Percentiles rank a stretch among this genome's conserved stretches.
phyloP scores from a whole-genome alignment of 768 basidiomycete species.

The Lactarius vividus region DNA sequence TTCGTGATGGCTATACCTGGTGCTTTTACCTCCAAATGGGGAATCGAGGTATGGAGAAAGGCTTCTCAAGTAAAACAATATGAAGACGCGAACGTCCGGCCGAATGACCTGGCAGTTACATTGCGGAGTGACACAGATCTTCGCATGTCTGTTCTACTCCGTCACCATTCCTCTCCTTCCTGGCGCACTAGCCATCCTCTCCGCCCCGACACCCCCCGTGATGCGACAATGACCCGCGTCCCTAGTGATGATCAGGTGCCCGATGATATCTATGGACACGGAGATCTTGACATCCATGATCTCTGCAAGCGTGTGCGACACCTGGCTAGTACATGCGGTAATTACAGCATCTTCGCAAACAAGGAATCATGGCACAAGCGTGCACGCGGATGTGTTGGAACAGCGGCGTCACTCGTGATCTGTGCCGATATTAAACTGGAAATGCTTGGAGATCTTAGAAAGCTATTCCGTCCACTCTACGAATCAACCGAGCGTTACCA shows the following conservation, averaged over 20 bases:
- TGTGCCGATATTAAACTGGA: background rate
- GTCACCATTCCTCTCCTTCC: no score
- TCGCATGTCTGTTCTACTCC: no score
- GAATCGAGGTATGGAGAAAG: background rate
- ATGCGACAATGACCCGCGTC: background rate
- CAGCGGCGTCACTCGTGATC: background rate
- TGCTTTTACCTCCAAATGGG: background rate
- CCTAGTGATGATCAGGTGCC: background rate
- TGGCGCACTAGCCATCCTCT: no score
- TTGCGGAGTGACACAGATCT: no score
- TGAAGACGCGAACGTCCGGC: background rate
- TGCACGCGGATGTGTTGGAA: background rate
- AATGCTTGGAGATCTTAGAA: background rate
- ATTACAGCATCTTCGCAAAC: background rate
- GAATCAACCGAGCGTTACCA: background rate
- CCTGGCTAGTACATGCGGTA: background rate
- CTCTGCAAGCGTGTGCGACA: background rate
- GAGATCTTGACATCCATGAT: background rate
- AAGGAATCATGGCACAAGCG: background rate
- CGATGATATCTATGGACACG: background rate
- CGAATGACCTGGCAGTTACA: background rate
- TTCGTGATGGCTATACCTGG: slow-evolving; percentile 2
- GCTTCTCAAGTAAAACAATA: background rate
- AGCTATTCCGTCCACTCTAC: no score
- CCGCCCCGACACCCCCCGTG: no score